Evolutionary conservation across 2,329 filamentous ascomycete species (phyloP), one percentile per base, ranked within the genome.

Genomic region (Aspergillus floridensis): DNA sequence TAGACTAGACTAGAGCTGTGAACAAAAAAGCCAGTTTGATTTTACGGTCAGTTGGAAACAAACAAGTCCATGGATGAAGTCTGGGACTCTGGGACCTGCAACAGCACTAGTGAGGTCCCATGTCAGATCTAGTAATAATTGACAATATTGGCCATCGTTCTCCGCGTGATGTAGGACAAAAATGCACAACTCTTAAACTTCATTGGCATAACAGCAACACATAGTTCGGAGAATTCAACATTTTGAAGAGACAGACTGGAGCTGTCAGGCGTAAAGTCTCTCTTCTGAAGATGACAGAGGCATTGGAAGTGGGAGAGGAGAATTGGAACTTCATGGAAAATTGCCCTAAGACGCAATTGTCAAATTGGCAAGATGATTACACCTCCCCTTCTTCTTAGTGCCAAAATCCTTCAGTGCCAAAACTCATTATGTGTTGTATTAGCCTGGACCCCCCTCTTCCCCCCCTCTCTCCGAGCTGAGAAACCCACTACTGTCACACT

Each of bases 401-500:
- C 32, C 46, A 24, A 51, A 38, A 51, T 57, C 49, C 55, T 51
- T 55, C 54, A 58, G 32, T 60, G 41, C 53, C 60, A 53, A 59
- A 46, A 58, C 29, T 48, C 12, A 16, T 31, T 58, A 32, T 46
- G 41, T 58, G 54, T 49, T 59, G 50, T 56, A 58, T 54, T 57
- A 57, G 58, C 53, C 44, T 54, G 46, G 16, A 19, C 14, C 53
- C 56, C 51, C 32, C 32, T 29, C 26, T 29, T 29, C 26, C 26
- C 26, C 26, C 26, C 26, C 26, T 29, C 26, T 29, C 59, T 58
- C 48, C 60, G 35, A 59, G 56, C 55, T 44, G 16, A 51, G 51
- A 61, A 65, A 61, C 46, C 56, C 60, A 66, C 64, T 63, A 57
- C 63, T 65, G 65, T 66, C 65, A 61, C 65, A 67, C 65, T 66